Percentiles rank a stretch among this genome's conserved stretches.
Conservation (phyloP, 2,329 filamentous ascomycete genomes). For the Blastomyces parvus region DNA sequence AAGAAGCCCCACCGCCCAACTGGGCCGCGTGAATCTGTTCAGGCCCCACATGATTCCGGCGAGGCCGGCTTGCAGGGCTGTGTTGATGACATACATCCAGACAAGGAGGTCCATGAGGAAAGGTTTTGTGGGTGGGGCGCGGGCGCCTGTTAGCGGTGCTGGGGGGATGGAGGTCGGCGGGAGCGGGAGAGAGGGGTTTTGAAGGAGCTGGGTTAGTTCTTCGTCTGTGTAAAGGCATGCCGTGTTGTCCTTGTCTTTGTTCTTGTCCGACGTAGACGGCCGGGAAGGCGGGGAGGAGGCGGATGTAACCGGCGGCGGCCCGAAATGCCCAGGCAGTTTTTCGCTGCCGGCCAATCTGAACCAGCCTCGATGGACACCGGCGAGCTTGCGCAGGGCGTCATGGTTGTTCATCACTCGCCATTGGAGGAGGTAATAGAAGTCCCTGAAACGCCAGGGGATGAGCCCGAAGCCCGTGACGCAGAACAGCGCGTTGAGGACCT, state of each 20-base stretch:
- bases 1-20: slow-evolving; percentile 71
- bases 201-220: slow-evolving; percentile 45
- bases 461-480: slow-evolving; percentile 79
- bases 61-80: slow-evolving; percentile 63
- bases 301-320: slow-evolving; percentile 18
- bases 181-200: slow-evolving; percentile 48
- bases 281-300: not conserved
- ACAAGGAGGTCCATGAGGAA: slow-evolving; percentile 77
- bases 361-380: slow-evolving; percentile 66
- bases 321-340: slow-evolving; percentile 37
- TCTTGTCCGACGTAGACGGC: not conserved
- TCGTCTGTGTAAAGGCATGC: slow-evolving; percentile 28
- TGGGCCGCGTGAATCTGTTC: slow-evolving; percentile 62
- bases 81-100: slow-evolving; percentile 71
- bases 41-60: slow-evolving; percentile 76
- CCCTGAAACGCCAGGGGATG: slow-evolving; percentile 74
- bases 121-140: slow-evolving; percentile 54
- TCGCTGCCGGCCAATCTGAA: slow-evolving; percentile 62
- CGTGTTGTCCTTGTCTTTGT: slow-evolving; percentile 7
- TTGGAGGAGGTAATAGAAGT: slow-evolving; percentile 62
- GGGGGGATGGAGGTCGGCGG: slow-evolving; percentile 56
- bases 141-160: slow-evolving; percentile 59
- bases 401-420: slow-evolving; percentile 50
- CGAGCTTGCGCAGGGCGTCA: slow-evolving; percentile 55
- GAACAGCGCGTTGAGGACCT: slow-evolving; percentile 75